Evolutionary conservation across 306 rosid genomes (phyloP).

Genomic region (Lagenaria siceraria): DNA sequence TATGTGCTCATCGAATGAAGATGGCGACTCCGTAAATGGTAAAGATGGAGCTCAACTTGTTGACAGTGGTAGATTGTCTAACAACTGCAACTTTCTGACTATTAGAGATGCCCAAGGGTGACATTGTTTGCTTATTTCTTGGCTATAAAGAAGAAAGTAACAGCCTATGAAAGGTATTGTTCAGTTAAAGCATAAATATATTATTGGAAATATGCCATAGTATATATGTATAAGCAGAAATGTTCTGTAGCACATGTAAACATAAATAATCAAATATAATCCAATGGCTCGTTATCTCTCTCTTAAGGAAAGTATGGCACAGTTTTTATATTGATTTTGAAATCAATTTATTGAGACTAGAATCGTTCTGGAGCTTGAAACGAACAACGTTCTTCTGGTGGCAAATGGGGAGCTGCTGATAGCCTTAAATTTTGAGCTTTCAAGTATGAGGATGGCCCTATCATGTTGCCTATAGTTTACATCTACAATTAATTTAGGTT

Average conservation of each 20-base stretch:
- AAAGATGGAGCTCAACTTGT: neutral
- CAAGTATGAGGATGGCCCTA: neutral
- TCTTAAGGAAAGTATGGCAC: neutral
- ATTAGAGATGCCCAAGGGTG: neutral
- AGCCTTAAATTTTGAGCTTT: neutral
- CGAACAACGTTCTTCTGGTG: neutral
- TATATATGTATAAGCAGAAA: neutral
- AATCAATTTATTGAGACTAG: neutral
- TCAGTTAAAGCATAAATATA: neutral
- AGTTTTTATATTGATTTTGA: neutral
- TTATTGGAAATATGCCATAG: neutral
- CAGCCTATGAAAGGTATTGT: neutral
- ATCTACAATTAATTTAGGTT: neutral
- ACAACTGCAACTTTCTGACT: neutral
- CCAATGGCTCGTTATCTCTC: neutral
- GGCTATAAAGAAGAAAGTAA: neutral
- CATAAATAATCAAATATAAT: neutral
- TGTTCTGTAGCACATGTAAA: neutral
- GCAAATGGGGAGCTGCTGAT: neutral
- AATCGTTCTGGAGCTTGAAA: neutral
- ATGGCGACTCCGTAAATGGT: neutral
- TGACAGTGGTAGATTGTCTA: neutral
- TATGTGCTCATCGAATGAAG: slow-evolving; percentile 27
- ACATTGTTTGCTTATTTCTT: neutral
- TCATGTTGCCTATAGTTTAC: neutral